Percentiles rank a stretch among this genome's conserved stretches.
Conservation (phyloP, 345 rosid genomes). For the Aurinia saxatilis region DNA sequence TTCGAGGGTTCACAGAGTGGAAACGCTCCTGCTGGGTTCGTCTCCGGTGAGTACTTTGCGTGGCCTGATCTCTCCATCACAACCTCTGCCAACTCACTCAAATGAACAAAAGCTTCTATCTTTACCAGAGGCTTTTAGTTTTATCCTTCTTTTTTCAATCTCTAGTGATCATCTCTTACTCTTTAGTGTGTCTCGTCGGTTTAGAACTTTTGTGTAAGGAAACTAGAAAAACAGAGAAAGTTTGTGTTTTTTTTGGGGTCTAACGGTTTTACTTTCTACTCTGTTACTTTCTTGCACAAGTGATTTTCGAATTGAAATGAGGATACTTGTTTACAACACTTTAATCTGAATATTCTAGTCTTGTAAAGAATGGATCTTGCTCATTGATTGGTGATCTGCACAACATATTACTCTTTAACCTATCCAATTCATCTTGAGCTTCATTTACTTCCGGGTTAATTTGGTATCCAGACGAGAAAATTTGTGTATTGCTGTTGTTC, state of each 20-base stretch:
- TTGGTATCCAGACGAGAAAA: slow-evolving; percentile 60
- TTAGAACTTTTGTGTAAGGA: slow-evolving; percentile 12
- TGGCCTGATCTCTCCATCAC: slow-evolving; percentile 98
- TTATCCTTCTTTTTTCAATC: neutral
- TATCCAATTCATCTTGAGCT: slow-evolving; percentile 40
- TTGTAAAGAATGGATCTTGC: slow-evolving; percentile 5
- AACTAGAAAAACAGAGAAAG: slow-evolving; percentile 15
- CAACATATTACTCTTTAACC: slow-evolving; percentile 46
- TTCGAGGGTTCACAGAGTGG: slow-evolving; percentile 53
- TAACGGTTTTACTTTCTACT: neutral
- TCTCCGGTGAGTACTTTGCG: slow-evolving; percentile 57
- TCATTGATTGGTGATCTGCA: slow-evolving; percentile 18
- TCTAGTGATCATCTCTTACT: neutral
- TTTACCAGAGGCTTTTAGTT: slow-evolving; percentile 1
- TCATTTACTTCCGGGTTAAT: slow-evolving; percentile 30
- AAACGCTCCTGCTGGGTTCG: slow-evolving; percentile 41
- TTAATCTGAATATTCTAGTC: slow-evolving; percentile 5
- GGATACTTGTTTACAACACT: neutral
- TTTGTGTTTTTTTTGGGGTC: slow-evolving; percentile 1
- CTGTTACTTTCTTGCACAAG: neutral
- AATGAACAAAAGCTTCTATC: slow-evolving; percentile 37
- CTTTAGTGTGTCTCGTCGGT: slow-evolving; percentile 20
- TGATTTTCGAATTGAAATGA: slow-evolving; percentile 13
- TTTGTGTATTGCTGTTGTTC: slow-evolving; percentile 39
- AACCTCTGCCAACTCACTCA: slow-evolving; percentile 71